phyloP scores from a whole-genome alignment of 2,329 filamentous ascomycete species.

The Exophiala xenobiotica region DNA sequence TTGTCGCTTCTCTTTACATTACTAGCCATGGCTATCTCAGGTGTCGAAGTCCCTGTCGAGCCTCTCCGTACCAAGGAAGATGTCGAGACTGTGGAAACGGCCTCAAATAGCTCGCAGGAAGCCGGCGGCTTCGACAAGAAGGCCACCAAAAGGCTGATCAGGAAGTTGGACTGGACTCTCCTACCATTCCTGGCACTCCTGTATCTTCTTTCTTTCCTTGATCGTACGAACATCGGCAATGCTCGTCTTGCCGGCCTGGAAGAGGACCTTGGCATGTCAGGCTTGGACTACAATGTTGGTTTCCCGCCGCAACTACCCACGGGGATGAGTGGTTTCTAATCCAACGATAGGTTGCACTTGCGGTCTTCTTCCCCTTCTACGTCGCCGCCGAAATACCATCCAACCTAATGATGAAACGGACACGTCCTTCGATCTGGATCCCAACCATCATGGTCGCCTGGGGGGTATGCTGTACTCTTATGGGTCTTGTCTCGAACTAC shows the following conservation, averaged over 20 bases:
- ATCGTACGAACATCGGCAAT: conserved; percentile 50
- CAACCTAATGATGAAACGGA: conserved; percentile 34
- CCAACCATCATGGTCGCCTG: conserved; percentile 37
- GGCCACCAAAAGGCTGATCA: conserved; percentile 28
- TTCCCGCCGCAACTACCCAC: background rate
- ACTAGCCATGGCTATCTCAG: conserved; percentile 12
- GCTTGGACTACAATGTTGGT: conserved; percentile 44
- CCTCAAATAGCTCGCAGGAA: conserved; percentile 17
- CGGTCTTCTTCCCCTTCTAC: conserved; percentile 28
- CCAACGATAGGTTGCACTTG: conserved; percentile 19
- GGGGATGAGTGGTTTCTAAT: conserved; percentile 29
- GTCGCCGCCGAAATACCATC: conserved; percentile 37
- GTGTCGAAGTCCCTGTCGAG: conserved; percentile 15
- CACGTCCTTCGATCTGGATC: conserved; percentile 20
- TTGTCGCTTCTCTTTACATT: background rate
- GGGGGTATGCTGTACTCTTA: conserved; percentile 52
- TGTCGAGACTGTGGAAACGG: conserved; percentile 31
- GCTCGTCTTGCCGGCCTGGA: conserved; percentile 47
- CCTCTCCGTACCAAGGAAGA: conserved; percentile 8
- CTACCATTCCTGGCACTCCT: conserved; percentile 43
- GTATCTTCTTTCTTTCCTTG: conserved; percentile 66
- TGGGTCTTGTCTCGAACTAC: conserved; percentile 45
- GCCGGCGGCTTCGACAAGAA: conserved; percentile 28
- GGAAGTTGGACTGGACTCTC: conserved; percentile 39
- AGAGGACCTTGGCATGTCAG: conserved; percentile 43